phyloP scores from a whole-genome alignment of 345 rosid genomes.

The Erysimum cheiranthoides region DNA sequence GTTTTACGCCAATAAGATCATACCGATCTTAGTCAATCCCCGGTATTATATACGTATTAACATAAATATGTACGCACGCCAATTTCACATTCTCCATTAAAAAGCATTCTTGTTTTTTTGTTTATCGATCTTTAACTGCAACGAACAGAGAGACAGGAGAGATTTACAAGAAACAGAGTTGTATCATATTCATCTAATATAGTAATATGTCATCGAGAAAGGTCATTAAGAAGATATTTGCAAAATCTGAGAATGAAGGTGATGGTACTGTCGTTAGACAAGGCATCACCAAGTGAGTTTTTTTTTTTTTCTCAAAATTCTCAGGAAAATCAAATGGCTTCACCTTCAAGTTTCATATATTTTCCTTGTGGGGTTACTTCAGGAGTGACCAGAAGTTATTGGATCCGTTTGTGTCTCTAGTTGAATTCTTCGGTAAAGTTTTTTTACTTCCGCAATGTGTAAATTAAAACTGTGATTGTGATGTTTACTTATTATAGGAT shows the following conservation, averaged over 20 bases:
- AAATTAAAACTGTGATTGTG: not conserved
- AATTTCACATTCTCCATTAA: not conserved
- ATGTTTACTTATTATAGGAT: not conserved
- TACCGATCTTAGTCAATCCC: not conserved
- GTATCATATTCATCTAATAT: not conserved
- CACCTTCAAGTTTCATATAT: constrained; percentile 20
- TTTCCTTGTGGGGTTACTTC: constrained; percentile 19
- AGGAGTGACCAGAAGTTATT: constrained; percentile 69
- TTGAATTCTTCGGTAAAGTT: constrained; percentile 69
- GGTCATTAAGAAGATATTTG: constrained; percentile 68
- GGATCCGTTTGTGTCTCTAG: constrained; percentile 91
- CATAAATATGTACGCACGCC: not conserved
- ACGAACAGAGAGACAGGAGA: not conserved
- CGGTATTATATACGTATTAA: not conserved
- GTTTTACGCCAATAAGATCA: not conserved
- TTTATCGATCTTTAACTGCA: not conserved
- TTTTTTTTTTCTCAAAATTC: not conserved
- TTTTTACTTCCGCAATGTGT: not conserved
- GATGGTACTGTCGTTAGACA: constrained; percentile 79
- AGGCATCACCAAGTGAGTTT: constrained; percentile 72
- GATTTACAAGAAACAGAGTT: not conserved
- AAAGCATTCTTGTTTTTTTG: not conserved
- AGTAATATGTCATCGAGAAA: constrained; percentile 53
- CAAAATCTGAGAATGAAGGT: constrained; percentile 67
- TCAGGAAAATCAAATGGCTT: not conserved